Evolutionary conservation across 495 filamentous ascomycete species (phyloP), one percentile per base, ranked within the genome.

Genomic region (Talaromyces ruber): DNA sequence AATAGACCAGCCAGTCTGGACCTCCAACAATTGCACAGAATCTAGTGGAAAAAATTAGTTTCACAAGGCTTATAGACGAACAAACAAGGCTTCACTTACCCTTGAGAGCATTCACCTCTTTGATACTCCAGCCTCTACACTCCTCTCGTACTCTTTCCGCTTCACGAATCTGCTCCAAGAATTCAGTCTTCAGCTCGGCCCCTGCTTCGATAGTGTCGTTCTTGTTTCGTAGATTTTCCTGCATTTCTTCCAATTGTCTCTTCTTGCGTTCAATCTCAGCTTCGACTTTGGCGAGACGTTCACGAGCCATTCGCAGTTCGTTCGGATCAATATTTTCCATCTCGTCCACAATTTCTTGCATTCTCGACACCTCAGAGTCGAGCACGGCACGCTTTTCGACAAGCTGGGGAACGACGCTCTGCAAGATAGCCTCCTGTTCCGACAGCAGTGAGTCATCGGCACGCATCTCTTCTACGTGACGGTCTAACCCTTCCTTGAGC

Each of bases 141-240:
- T 94, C 86, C 70, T 96, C 91, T 64, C 88, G 84, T 37, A 95
- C 78, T 61, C 86, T 86, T 67, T 97, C 92, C 0, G 93, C 91
- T 65, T 92, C 87, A 59, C 83, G 80, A 60, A 97, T 97, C 32
- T 92, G 90, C 4, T 82, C 80, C 21, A 83, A 63, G 66, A 78
- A 92, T 66, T 85, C 80, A 61, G 86, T 76, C 67, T 92, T 93
- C 64, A 82, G 81, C 66, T 86, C 84, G 4, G 80, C 71, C 16
- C 86, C 76, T 7, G 79, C 73, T 59, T 83, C 81, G 24, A 93
- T 83, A 24, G 72, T 76, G 11, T 80, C 72, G 62, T 86, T 86
- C 50, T 86, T 88, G 52, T 86, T 82, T 50, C 82, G 74, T 0
- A 93, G 65, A 63, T 90, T 78, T 22, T 71, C 70, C 57, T 87